These are phyloP conservation scores for Suillus weaverae DNA, from an alignment of 768 basidiomycete species.

Conservation along the genomic window DNA sequence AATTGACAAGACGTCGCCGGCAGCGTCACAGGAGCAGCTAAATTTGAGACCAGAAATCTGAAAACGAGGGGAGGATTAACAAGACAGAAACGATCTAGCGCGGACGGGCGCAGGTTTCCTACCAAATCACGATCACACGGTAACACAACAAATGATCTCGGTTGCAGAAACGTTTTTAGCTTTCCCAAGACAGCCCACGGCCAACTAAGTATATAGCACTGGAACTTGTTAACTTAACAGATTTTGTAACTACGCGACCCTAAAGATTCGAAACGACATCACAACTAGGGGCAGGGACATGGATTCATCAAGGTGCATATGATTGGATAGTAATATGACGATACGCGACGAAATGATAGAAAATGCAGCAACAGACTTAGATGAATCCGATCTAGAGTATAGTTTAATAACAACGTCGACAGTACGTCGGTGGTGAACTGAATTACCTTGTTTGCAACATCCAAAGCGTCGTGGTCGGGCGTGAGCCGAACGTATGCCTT, in stretches of 20 bases:
- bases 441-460: slow-evolving; percentile 94
- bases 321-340: slow-evolving; percentile 11
- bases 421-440: slow-evolving; percentile 14
- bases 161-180: background rate
- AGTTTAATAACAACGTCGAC: background rate
- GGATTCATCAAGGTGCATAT: slow-evolving; percentile 1
- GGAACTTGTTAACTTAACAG: background rate
- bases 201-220: background rate
- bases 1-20: slow-evolving; percentile 17
- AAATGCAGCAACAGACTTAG: slow-evolving; percentile 40
- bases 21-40: slow-evolving; percentile 20
- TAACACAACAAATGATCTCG: slow-evolving; percentile 6
- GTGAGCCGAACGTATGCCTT: slow-evolving; percentile 98
- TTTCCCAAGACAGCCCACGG: background rate
- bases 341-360: background rate
- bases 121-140: slow-evolving; percentile 19
- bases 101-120: background rate
- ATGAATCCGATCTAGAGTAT: slow-evolving; percentile 85
- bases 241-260: slow-evolving; percentile 4
- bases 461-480: slow-evolving; percentile 93
- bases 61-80: slow-evolving; percentile 10
- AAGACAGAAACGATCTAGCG: slow-evolving; percentile 14
- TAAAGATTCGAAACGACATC: background rate
- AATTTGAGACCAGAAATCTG: slow-evolving; percentile 10
- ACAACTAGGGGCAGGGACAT: background rate